A percentile compares a stretch with the other conserved stretches of the same genome.
These are phyloP conservation scores for Iberis pinnata DNA, from an alignment of 345 rosid genomes.

Conservation along the genomic window DNA sequence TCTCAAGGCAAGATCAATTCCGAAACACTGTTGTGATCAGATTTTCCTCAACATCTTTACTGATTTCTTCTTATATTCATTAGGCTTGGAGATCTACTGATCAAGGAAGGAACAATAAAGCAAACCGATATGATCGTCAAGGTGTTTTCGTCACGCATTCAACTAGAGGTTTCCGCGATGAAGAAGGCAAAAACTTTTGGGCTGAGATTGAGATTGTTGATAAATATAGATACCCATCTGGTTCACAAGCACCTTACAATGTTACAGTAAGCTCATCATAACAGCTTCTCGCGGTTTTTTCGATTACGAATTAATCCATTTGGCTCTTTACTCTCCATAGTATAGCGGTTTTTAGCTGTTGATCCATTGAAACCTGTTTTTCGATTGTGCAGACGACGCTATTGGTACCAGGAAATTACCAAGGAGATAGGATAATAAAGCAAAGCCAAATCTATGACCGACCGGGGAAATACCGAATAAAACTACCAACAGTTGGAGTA, in stretches of 20 bases:
- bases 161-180: constrained; percentile 92
- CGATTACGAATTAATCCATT: too few relatives aligned
- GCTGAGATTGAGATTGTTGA: constrained; percentile 93
- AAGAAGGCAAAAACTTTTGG: constrained; percentile 98
- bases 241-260: constrained; percentile 84
- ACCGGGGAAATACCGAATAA: constrained; percentile 71
- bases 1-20: constrained; percentile 59
- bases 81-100: constrained; percentile 91
- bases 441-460: constrained; percentile 54
- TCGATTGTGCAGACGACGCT: constrained; percentile 57
- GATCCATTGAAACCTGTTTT: not conserved
- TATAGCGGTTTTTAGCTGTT: too few relatives aligned
- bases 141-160: constrained; percentile 76
- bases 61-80: constrained; percentile 30
- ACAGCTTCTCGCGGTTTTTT: too few relatives aligned
- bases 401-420: constrained; percentile 93
- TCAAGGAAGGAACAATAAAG: constrained; percentile 94
- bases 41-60: not conserved
- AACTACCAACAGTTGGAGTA: constrained; percentile 82
- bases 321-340: too few relatives aligned
- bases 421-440: constrained; percentile 74
- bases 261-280: constrained; percentile 63
- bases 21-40: constrained; percentile 13
- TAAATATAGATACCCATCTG: constrained; percentile 77
- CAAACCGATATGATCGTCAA: constrained; percentile 60